Base-by-base conservation (phyloP, 257 asterid species). In the Leptodermis oblonga region DNA sequence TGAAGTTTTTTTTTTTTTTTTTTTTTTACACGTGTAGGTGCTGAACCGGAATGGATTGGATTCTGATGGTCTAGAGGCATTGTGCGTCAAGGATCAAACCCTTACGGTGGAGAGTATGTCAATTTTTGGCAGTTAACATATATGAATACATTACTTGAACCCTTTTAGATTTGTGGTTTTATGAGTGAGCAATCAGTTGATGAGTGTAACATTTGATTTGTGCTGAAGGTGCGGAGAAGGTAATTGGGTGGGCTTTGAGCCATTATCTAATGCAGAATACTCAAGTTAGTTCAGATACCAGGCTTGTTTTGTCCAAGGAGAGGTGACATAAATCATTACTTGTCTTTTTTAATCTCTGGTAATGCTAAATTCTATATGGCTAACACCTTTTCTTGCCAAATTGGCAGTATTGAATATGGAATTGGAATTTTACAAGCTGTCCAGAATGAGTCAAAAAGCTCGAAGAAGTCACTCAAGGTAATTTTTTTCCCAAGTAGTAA, bases 381-480 rank as follows among this genome's bases (percentile, higher is more conserved):
- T 62, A 15, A 46, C 54, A 36, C 33, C 23, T 30, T 67, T 39
- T 67, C 36, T n/a, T 48, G 60, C n/a, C 23, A 69, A 52, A 62
- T 71, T 73, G 48, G 49, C 94, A 92, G 98, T 82, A 85, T 89
- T 78, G 85, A 84, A 76, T 71, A 86, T 62, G 96, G 92, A 48
- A 80, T 89, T 63, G 86, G 84, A 67, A 80, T 86, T 64, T 77
- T 87, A 55, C 92, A 81, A 49, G 83, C 87, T 36, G 55, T 82
- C 78, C 93, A 85, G 81, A 86, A 82, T 62, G 98, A 87, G 53
- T 70, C 86, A 76, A 92, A 87, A 82, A 87, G 87, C 76, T 76
- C 72, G 55, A 89, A 92, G 83, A 92, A 89, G 83, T 86, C 92
- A 34, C 90, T 92, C 68, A 89, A 86, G 98, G 98, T 92, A 72